Conservation (phyloP, 1,284 basidiomycete genomes). For the Irpex rosettiformis region DNA sequence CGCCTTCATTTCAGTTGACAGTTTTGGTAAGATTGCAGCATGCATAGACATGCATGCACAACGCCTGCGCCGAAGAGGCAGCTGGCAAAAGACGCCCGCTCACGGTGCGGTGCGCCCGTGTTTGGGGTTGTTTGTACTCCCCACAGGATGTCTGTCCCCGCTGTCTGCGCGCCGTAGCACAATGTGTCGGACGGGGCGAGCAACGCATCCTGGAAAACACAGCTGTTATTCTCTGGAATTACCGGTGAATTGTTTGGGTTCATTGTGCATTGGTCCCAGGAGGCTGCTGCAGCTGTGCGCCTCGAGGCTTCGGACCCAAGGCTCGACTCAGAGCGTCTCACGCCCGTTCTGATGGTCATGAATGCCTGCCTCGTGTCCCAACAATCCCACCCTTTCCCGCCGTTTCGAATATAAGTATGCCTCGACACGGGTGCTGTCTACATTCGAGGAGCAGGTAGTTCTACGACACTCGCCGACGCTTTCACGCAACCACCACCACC, state of each 20-base stretch:
- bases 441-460: not conserved
- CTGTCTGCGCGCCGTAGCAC: not conserved
- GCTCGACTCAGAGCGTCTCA: slow-evolving; percentile 5
- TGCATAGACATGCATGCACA: not conserved
- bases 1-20: not conserved
- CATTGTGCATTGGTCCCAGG: slow-evolving; percentile 1
- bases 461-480: no score
- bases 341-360: slow-evolving; percentile 11
- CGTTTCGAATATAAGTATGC: not conserved
- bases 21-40: not conserved
- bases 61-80: not conserved
- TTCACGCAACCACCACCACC: no score
- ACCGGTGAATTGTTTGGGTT: not conserved
- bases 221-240: not conserved
- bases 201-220: not conserved
- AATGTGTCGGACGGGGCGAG: not conserved
- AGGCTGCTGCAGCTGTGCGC: not conserved
- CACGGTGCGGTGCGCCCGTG: not conserved
- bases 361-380: slow-evolving; percentile 13
- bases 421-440: not conserved
- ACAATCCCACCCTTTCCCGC: slow-evolving; percentile 5
- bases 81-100: not conserved
- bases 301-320: slow-evolving; percentile 8
- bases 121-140: not conserved
- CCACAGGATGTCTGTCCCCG: not conserved